Conservation (phyloP, 768 basidiomycete species). For the Lyophyllum semitale region DNA sequence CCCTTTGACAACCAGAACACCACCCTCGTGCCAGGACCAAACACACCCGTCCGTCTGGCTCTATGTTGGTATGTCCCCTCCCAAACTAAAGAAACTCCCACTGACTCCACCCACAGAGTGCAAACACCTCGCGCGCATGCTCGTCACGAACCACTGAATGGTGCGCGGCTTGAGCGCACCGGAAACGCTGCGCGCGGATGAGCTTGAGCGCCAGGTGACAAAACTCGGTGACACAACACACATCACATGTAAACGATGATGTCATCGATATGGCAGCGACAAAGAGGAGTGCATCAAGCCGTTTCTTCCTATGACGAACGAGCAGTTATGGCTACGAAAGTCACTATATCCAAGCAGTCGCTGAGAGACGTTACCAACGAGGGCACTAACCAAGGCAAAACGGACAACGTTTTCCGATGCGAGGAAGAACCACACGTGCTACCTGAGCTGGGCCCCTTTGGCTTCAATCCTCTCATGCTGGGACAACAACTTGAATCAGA, state of each 20-base stretch:
- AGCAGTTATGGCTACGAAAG: too few relatives aligned
- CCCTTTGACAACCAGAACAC: slow-evolving; percentile 99
- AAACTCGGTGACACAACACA: too few relatives aligned
- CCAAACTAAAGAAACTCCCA: background rate
- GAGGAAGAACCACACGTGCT: background rate
- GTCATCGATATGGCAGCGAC: too few relatives aligned
- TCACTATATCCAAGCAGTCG: too few relatives aligned
- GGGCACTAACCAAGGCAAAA: too few relatives aligned
- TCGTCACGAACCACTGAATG: slow-evolving; percentile 97
- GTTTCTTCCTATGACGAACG: too few relatives aligned
- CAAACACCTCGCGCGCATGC: slow-evolving; percentile 92
- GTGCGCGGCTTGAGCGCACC: slow-evolving; percentile 80
- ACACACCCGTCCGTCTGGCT: slow-evolving; percentile 92
- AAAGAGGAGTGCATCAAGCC: too few relatives aligned
- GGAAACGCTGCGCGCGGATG: slow-evolving; percentile 89
- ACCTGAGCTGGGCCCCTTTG: background rate
- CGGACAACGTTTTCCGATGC: background rate
- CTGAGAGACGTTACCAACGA: too few relatives aligned
- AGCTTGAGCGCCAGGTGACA: slow-evolving; percentile 87
- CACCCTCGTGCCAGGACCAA: slow-evolving; percentile 99
- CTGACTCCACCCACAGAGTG: slow-evolving; percentile 63
- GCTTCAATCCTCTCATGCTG: background rate
- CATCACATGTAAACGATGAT: too few relatives aligned
- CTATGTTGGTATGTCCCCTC: slow-evolving; percentile 68
- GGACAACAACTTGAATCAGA: background rate